Percentiles rank a stretch among this genome's conserved stretches.
phyloP scores from a whole-genome alignment of 768 basidiomycete species.

The Mycena kentingensis region DNA sequence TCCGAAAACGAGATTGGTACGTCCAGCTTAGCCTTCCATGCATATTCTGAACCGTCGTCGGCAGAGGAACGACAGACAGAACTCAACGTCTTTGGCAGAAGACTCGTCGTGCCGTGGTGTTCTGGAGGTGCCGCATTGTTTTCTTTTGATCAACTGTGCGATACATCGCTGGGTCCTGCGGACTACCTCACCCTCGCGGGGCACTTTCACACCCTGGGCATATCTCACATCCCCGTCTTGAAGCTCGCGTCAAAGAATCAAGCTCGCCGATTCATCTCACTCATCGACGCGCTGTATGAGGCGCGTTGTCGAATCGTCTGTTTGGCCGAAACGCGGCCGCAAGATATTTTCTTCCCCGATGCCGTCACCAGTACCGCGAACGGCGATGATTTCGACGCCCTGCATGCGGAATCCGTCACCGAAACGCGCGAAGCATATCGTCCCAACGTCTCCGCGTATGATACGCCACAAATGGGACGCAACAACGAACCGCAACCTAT shows the following conservation, averaged over 20 bases:
- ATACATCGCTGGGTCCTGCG: constrained; percentile 53
- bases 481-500: too few relatives aligned
- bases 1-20: constrained; percentile 1
- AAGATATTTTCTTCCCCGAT: constrained; percentile 60
- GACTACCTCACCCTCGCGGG: constrained; percentile 59
- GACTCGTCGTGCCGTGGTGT: constrained; percentile 46
- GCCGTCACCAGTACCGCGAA: constrained; percentile 23
- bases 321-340: constrained; percentile 40
- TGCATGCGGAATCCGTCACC: constrained; percentile 48
- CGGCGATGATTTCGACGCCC: constrained; percentile 29
- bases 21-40: neutral
- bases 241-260: constrained; percentile 56
- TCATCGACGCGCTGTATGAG: constrained; percentile 62
- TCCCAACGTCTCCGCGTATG: constrained; percentile 59
- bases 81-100: constrained; percentile 52
- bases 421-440: constrained; percentile 53
- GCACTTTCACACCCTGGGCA: constrained; percentile 49
- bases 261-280: constrained; percentile 59
- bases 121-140: constrained; percentile 44
- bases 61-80: constrained; percentile 25
- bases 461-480: constrained; percentile 32
- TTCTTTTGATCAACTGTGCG: constrained; percentile 53
- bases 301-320: constrained; percentile 40
- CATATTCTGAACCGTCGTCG: neutral
- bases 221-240: constrained; percentile 53